phyloP scores from a whole-genome alignment of 1,139 yeast species.

The Candida pseudoviswanathii region DNA sequence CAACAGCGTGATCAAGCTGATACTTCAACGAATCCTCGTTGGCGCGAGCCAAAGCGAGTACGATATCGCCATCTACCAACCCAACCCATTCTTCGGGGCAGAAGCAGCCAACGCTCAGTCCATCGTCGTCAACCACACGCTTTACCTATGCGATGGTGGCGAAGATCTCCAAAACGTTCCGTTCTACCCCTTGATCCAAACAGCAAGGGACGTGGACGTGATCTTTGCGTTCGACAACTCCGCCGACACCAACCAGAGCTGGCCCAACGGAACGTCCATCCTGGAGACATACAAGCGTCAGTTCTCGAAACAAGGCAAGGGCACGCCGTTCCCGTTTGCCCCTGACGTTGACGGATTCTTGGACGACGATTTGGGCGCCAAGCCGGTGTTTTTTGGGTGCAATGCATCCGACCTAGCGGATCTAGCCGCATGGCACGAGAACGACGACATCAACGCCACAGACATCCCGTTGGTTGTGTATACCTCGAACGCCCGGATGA shows the following conservation, averaged over 20 bases:
- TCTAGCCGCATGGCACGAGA: constrained; percentile 31
- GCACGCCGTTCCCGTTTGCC: constrained; percentile 43
- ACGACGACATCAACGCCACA: constrained; percentile 28
- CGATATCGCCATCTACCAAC: constrained; percentile 44
- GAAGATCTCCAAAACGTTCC: constrained; percentile 84
- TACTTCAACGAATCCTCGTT: constrained; percentile 21
- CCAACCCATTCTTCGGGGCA: constrained; percentile 41
- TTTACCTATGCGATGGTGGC: constrained; percentile 87
- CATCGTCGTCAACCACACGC: constrained; percentile 38
- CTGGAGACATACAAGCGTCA: constrained; percentile 56
- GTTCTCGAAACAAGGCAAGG: constrained; percentile 42
- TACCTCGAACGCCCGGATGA: constrained; percentile 34
- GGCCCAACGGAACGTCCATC: constrained; percentile 82
- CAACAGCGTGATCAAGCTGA: constrained; percentile 27
- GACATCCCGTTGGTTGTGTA: constrained; percentile 45
- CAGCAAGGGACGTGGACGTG: constrained; percentile 71
- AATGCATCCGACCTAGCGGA: constrained; percentile 31
- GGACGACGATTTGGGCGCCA: constrained; percentile 27
- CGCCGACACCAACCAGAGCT: constrained; percentile 67
- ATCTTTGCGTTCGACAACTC: constrained; percentile 83
- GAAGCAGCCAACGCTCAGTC: constrained; percentile 22
- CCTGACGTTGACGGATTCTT: constrained; percentile 35
- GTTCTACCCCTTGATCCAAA: constrained; percentile 71
- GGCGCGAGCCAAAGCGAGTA: constrained; percentile 27
- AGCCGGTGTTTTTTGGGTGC: constrained; percentile 48